A percentile compares a stretch with the other conserved stretches of the same genome.
phyloP scores from a whole-genome alignment of 192 early-diverging fungal genomes.

The Geranomyces variabilis region DNA sequence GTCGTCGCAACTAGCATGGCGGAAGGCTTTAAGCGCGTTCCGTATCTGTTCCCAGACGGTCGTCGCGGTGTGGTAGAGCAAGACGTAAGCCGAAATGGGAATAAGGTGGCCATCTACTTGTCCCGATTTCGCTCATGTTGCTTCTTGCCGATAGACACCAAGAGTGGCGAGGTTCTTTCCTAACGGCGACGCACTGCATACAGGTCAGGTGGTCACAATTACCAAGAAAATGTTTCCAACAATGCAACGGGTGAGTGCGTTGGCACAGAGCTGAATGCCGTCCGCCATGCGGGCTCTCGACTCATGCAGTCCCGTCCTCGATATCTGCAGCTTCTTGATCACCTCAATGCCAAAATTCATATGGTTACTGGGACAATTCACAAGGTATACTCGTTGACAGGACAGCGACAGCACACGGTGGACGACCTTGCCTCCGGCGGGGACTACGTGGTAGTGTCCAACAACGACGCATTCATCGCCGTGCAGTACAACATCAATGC shows the following conservation, averaged over 20 bases:
- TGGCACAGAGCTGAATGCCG: not conserved
- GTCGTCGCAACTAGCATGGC: conserved; percentile 34
- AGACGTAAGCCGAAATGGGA: conserved; percentile 10
- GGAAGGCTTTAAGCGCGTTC: conserved; percentile 39
- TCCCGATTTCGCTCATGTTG: not conserved
- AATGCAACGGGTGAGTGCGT: conserved; percentile 41
- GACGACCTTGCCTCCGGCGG: conserved; percentile 27
- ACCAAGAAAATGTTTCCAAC: conserved; percentile 42
- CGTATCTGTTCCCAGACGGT: conserved; percentile 35
- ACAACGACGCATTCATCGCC: conserved; percentile 50
- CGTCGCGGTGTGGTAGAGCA: conserved; percentile 16
- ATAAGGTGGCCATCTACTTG: not conserved
- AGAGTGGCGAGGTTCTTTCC: conserved; percentile 51
- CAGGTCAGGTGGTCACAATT: conserved; percentile 47
- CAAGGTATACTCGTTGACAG: conserved; percentile 38
- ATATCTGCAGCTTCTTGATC: conserved; percentile 46
- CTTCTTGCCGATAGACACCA: conserved; percentile 1
- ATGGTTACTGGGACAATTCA: conserved; percentile 41
- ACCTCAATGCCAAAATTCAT: conserved; percentile 47
- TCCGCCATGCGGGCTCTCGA: no score
- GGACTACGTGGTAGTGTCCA: conserved; percentile 49
- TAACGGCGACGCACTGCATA: conserved; percentile 56
- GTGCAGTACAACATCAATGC: conserved; percentile 51
- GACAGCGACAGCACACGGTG: conserved; percentile 9
- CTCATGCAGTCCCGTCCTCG: not conserved